Percentiles rank a stretch among this genome's conserved stretches.
Evolutionary conservation across 495 filamentous ascomycete genomes (phyloP).

Genomic region (Chaetomium fimeti): DNA sequence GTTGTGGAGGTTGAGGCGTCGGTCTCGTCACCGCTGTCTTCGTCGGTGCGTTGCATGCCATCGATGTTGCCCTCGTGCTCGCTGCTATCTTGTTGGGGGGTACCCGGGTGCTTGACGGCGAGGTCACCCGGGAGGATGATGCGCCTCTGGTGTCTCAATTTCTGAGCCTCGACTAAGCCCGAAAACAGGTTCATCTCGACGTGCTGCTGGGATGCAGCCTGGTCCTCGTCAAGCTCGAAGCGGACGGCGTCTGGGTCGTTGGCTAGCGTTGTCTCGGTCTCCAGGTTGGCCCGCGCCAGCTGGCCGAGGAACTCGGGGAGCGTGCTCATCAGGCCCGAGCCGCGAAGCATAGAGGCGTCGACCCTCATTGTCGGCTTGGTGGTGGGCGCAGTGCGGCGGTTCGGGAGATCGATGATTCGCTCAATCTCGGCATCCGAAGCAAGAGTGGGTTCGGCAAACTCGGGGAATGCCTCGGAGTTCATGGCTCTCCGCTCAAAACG

Average conservation of each 20-base stretch:
- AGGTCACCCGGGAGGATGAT: conserved; percentile 22
- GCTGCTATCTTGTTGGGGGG: conserved; percentile 12
- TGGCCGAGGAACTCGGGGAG: conserved; percentile 35
- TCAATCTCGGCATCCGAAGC: conserved; percentile 31
- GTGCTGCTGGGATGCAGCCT: conserved; percentile 24
- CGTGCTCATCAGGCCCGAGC: conserved; percentile 25
- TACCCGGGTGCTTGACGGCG: conserved; percentile 10
- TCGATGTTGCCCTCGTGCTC: conserved; percentile 8
- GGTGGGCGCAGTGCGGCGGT: conserved; percentile 13
- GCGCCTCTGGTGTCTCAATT: conserved; percentile 18
- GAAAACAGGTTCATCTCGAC: conserved; percentile 32
- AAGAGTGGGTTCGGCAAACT: conserved; percentile 29
- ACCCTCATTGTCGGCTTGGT: conserved; percentile 30
- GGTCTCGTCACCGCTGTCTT: conserved; percentile 26
- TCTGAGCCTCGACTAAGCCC: conserved; percentile 27
- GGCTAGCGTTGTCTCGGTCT: conserved; percentile 29
- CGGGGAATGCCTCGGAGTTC: conserved; percentile 29
- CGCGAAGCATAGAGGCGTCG: conserved; percentile 27
- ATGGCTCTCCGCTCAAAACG: conserved; percentile 20
- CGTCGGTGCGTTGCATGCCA: background rate
- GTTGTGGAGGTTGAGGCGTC: conserved; percentile 28
- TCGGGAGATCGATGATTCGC: conserved; percentile 28
- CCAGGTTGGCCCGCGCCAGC: conserved; percentile 31
- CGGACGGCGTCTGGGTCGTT: conserved; percentile 24
- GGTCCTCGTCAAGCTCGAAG: conserved; percentile 29